phyloP scores from a whole-genome alignment of 2,329 filamentous ascomycete species.

The Fusarium coicis region DNA sequence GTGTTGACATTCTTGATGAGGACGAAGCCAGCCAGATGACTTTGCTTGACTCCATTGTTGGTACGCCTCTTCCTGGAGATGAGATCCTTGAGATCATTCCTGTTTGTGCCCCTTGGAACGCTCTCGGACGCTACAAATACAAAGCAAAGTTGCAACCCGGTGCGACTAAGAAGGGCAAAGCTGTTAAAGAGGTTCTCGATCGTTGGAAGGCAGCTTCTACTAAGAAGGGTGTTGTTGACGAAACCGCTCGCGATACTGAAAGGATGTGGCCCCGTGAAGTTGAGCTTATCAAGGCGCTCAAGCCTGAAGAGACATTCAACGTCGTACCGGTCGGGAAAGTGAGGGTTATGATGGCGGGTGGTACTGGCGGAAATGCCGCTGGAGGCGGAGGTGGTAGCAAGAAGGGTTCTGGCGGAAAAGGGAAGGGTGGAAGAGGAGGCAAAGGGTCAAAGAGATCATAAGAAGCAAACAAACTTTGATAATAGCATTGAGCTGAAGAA shows the following conservation, averaged over 20 bases:
- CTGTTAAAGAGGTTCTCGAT: conserved; percentile 88
- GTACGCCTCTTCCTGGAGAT: conserved; percentile 81
- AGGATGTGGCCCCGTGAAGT: conserved; percentile 86
- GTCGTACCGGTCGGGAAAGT: conserved; percentile 83
- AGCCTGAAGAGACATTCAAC: conserved; percentile 84
- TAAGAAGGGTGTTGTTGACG: conserved; percentile 70
- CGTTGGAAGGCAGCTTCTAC: conserved; percentile 77
- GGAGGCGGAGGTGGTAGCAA: conserved; percentile 57
- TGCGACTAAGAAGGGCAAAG: conserved; percentile 90
- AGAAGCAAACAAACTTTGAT: not conserved
- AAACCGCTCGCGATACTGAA: conserved; percentile 71
- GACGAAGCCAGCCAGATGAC: conserved; percentile 65
- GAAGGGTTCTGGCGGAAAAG: conserved; percentile 49
- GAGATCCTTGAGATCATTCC: conserved; percentile 77
- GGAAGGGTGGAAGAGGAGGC: conserved; percentile 51
- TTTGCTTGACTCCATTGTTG: conserved; percentile 77
- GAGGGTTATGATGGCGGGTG: conserved; percentile 75
- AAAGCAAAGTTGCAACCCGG: conserved; percentile 96
- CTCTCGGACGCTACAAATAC: conserved; percentile 82
- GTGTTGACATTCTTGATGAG: conserved; percentile 68
- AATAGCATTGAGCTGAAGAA: not conserved
- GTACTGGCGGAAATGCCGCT: conserved; percentile 50
- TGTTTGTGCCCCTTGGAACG: conserved; percentile 73
- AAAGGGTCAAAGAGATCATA: conserved; percentile 57
- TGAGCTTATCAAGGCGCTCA: conserved; percentile 84